phyloP scores from a whole-genome alignment of 2,329 filamentous ascomycete genomes.

The Drechslerella dactyloides region DNA sequence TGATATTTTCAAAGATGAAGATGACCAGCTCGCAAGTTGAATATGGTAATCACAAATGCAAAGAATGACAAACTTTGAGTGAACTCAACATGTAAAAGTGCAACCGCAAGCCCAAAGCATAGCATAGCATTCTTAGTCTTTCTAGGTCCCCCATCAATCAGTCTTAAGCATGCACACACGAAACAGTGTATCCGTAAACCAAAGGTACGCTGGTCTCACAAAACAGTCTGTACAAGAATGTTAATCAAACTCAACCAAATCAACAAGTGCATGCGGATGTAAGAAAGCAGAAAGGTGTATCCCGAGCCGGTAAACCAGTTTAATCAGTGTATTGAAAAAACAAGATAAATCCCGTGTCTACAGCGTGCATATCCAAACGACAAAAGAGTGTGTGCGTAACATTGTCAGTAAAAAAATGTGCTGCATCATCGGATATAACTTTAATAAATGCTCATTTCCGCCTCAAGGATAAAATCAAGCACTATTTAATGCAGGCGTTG shows the following conservation, averaged over 20 bases:
- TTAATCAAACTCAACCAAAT: slow-evolving; percentile 4
- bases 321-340: slow-evolving; percentile 46
- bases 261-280: background rate
- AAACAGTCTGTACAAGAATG: slow-evolving; percentile 40
- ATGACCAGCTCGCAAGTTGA: slow-evolving; percentile 45
- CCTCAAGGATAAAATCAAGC: slow-evolving; percentile 2
- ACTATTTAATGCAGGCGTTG: slow-evolving; percentile 14
- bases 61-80: slow-evolving; percentile 2
- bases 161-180: slow-evolving; percentile 22
- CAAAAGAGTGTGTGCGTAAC: slow-evolving; percentile 4
- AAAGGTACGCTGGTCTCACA: slow-evolving; percentile 30
- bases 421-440: slow-evolving; percentile 12
- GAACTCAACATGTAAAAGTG: slow-evolving; percentile 6
- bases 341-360: slow-evolving; percentile 42
- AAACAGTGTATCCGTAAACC: slow-evolving; percentile 33
- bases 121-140: slow-evolving; percentile 43
- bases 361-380: slow-evolving; percentile 32
- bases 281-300: slow-evolving; percentile 40
- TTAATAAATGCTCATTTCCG: background rate
- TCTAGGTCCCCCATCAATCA: slow-evolving; percentile 37
- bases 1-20: slow-evolving; percentile 34
- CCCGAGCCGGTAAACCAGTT: slow-evolving; percentile 50
- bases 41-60: slow-evolving; percentile 18
- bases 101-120: slow-evolving; percentile 24
- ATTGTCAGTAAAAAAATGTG: slow-evolving; percentile 1